Evolutionary conservation across 202 grass and related monocot genomes (phyloP), one percentile per base, ranked within the genome.

Genomic region (Elaeis oleifera): DNA sequence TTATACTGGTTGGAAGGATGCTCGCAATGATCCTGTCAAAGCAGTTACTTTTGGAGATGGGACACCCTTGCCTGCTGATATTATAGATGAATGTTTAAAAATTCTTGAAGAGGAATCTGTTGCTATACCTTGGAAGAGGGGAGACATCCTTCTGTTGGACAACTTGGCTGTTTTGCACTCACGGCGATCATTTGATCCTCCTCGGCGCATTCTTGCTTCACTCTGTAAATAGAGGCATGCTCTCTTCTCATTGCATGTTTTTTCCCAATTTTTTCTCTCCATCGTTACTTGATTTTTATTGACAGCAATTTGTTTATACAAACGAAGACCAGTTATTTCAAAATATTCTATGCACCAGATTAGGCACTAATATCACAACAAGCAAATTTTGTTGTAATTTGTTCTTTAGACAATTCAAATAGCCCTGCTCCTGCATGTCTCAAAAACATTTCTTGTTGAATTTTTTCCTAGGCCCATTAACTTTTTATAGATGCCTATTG

Each of bases 1-100:
- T 22, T 94, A 94, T 70, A 99, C 94, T 0, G 88, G 94, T 16
- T 99, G 94, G 94, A 89, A 84, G 60, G 94, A 99, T 7, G 73
- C 78, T 18, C 78, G 85, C 21, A 99, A 99, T 20, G 88, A 99
- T 62, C 88, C 94, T 23, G 81, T 81, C 16, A 94, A 78, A 76
- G 94, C 94, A 0, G 94, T 94, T 51, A 89, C 78, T 48, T 87
- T 89, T 4, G 94, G 85, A 16, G 85, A 94, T 3, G 85, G 88
- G n/a, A 81, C 85, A 0, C 75, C 79, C 1, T 51, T 94, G 69
- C 88, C 88, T 0, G 75, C 75, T 4, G 70, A 87, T 49, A 62
- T 99, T 50, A 69, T 99, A 59, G 56, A 79, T 0, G 83, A 78
- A 56, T 99, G 94, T 6, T 76, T 80, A 59, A 80, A 76, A 16